Evolutionary conservation across 2,329 filamentous ascomycete genomes (phyloP), one percentile per base, ranked within the genome.

Genomic region (Cladosporium austrohemisphaericum): DNA sequence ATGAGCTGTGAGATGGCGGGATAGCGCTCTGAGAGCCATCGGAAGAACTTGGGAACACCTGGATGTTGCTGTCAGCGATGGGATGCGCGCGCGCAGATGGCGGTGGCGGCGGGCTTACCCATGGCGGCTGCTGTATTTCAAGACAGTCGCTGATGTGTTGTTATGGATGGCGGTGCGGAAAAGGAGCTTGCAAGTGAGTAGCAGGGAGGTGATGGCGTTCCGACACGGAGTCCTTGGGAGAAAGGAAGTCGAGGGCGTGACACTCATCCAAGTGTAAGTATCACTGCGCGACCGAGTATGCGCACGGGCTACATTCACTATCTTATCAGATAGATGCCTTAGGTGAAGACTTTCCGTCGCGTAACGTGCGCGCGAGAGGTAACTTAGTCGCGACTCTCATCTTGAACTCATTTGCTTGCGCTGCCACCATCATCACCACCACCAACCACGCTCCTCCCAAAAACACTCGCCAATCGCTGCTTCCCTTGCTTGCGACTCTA

Each of bases 1-100:
- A 98, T 98, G 63, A 98, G 78, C 77, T 97, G 92, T 45, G 93
- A 98, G 69, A 98, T 98, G 55, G 93, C 84, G 49, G 93, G 93
- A 80, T 98, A 98, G 62, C 94, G 86, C 81, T 98, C 94, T 53
- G 91, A 96, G 78, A 98, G 86, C 93, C 94, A 98, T 80, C 93
- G 81, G 76, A 95, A 95, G 77, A 95, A 95, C 68, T 95, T 95
- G 67, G 86, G 86, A 57, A 88, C 84, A 80, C 84, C 82, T 82
- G 82, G 33, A 29, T 79, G 64, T 55, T 23, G 13, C 33, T 68
- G 66, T 68, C 60, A 61, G 55, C 54, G 52, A 35, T n/a, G n/a
- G n/a, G n/a, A n/a, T n/a, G 32, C 20, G 38, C 29, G 36, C 50
- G 25, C 9, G 8, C 22, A 14, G 53, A 53, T 59, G 56, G 58